Base-by-base conservation (phyloP, 2,329 filamentous ascomycete genomes). In the Endoconidiophora polonica region DNA sequence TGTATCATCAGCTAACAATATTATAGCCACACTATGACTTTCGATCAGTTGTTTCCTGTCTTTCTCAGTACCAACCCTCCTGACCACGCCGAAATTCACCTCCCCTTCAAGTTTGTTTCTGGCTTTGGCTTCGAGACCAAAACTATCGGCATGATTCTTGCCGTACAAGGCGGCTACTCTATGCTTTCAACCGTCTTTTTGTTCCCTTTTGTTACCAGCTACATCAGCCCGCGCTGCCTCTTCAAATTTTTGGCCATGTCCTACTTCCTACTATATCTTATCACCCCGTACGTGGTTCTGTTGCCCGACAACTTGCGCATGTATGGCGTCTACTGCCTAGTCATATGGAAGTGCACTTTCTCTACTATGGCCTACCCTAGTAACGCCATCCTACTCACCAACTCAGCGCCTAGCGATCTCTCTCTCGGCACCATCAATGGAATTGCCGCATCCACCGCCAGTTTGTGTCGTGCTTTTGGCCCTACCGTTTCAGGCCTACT, bases 391-490 rank as follows among this genome's bases (percentile, higher is more conserved):
- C 77, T 98, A 52, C 74, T 94, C 26, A 84, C 86, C 53, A 94
- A 96, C 63, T 82, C 86, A 14, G 84, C 88, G 0, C 86, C 87
- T 0, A 88, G 82, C 5, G 82, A 83, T 50, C 75, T 85, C 46
- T 83, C 93, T 1, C 77, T 96, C 1, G 91, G 91, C 2, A 88
- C 84, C 0, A 83, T 98, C 63, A 96, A 96, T 59, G 91, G 91
- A 16, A 81, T 88, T 10, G 88, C 88, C 0, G 87, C 87, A 26
- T 94, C 88, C 2, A 87, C 86, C 2, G 91, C 91, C 3, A 94
- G 87, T 61, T 68, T 95, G 43, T 88, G 82, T 62, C 77, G 91
- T 49, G 87, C 87, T 0, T 81, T 95, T 54, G 90, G 90, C 0
- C 91, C 91, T 2, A 88, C 86, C 0, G 68, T 95, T 2, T 93